phyloP scores from a whole-genome alignment of 768 basidiomycete genomes.

The Tricholoma hemisulphureum region DNA sequence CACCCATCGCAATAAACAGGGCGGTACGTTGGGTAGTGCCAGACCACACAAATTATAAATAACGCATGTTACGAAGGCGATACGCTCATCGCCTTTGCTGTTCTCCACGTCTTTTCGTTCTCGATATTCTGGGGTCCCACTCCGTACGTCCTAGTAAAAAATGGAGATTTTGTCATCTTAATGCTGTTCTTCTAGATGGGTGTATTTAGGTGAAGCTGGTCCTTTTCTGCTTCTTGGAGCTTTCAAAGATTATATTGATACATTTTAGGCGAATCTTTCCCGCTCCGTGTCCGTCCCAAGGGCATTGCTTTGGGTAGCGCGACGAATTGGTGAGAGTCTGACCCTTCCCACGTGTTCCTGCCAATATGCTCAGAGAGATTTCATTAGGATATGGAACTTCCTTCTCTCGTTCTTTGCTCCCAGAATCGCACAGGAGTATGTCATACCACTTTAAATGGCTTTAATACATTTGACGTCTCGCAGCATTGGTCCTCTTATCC shows the following conservation, averaged over 20 bases:
- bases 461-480: neutral
- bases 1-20: conserved; percentile 55
- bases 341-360: neutral
- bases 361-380: conserved; percentile 29
- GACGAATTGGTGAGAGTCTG: conserved; percentile 37
- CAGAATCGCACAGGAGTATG: conserved; percentile 47
- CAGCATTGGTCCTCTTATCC: conserved; percentile 71
- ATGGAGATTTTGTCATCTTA: neutral
- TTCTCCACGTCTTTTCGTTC: conserved; percentile 73
- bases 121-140: conserved; percentile 77
- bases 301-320: conserved; percentile 72
- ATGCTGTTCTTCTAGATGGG: conserved; percentile 41
- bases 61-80: conserved; percentile 39
- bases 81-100: conserved; percentile 69
- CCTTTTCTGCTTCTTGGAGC: neutral
- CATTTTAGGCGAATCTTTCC: conserved; percentile 63
- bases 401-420: conserved; percentile 72
- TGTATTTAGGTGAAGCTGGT: conserved; percentile 50
- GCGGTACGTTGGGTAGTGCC: conserved; percentile 30
- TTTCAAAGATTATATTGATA: neutral
- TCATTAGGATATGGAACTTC: conserved; percentile 76
- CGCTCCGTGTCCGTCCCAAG: conserved; percentile 75
- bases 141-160: conserved; percentile 35
- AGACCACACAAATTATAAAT: neutral
- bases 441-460: neutral